Percentiles rank a stretch among this genome's conserved stretches.
Conservation (phyloP, 78 protist genomes). For the Capsaspora owczarzaki region DNA sequence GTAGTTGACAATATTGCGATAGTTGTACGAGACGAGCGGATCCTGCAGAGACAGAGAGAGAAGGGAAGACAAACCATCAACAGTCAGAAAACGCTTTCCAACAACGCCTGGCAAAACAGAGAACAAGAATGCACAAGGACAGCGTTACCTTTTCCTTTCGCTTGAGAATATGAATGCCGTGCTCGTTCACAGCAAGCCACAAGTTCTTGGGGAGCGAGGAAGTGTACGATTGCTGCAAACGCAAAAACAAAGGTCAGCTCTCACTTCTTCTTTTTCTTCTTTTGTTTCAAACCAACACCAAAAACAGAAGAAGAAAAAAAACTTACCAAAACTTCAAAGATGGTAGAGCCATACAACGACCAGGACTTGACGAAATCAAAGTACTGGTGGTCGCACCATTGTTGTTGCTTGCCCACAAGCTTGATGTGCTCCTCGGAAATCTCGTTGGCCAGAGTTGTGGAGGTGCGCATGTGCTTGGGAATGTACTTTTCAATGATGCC, state of each 20-base stretch:
- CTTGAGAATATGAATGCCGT: not conserved
- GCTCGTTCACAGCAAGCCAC: slow-evolving; percentile 4
- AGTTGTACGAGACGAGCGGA: not conserved
- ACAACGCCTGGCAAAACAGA: not conserved
- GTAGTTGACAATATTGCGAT: slow-evolving; percentile 15
- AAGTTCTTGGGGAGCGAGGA: slow-evolving; percentile 2
- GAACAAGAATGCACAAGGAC: not conserved
- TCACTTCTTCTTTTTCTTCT: too few species aligned
- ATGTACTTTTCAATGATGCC: not conserved
- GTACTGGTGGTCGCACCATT: not conserved
- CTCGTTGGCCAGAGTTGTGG: not conserved
- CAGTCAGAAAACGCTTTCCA: not conserved
- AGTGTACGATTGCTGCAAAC: slow-evolving; percentile 9
- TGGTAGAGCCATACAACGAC: not conserved
- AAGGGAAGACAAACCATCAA: not conserved
- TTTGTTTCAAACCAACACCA: too few species aligned
- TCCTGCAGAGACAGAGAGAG: not conserved
- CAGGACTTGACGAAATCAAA: not conserved
- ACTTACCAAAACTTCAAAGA: too few species aligned
- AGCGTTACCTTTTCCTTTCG: slow-evolving; percentile 5
- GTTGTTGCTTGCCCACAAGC: not conserved
- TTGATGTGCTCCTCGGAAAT: not conserved
- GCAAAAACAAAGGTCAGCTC: too few species aligned
- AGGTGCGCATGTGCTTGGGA: not conserved
- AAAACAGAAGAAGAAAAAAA: too few species aligned